A percentile compares a stretch with the other conserved stretches of the same genome.
These are phyloP conservation scores for Smallanthus sonchifolius DNA, from an alignment of 129 eudicot genomes.

Conservation along the genomic window DNA sequence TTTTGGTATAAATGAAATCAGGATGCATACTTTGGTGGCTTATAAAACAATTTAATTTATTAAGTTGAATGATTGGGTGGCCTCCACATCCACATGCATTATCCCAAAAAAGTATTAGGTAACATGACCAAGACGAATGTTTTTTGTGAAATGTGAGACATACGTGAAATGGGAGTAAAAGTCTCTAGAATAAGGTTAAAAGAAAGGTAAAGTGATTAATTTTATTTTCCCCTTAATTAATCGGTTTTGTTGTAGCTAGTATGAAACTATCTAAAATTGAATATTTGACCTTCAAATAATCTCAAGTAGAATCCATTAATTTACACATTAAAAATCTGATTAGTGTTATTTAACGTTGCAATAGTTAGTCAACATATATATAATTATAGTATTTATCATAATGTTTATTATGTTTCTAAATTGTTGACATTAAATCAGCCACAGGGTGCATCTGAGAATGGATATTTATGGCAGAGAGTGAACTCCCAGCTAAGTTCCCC, in stretches of 20 bases:
- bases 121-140: not conserved
- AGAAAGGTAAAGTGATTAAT: not conserved
- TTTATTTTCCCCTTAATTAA: not conserved
- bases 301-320: not conserved
- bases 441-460: constrained; percentile 92
- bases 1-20: not conserved
- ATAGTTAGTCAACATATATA: not conserved
- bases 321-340: not conserved
- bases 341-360: not conserved
- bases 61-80: no score
- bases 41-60: not conserved
- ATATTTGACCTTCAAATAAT: not conserved
- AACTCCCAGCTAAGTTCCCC: constrained; percentile 97
- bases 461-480: constrained; percentile 90
- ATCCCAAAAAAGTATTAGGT: not conserved
- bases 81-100: not conserved
- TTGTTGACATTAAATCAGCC: constrained; percentile 37
- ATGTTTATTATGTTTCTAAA: not conserved
- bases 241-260: not conserved
- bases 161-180: not conserved
- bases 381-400: not conserved
- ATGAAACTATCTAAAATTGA: not conserved
- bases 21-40: not conserved
- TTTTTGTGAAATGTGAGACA: not conserved
- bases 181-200: not conserved